Base-by-base conservation (phyloP, 129 eudicot genomes). In the Centaurea solstitialis region DNA sequence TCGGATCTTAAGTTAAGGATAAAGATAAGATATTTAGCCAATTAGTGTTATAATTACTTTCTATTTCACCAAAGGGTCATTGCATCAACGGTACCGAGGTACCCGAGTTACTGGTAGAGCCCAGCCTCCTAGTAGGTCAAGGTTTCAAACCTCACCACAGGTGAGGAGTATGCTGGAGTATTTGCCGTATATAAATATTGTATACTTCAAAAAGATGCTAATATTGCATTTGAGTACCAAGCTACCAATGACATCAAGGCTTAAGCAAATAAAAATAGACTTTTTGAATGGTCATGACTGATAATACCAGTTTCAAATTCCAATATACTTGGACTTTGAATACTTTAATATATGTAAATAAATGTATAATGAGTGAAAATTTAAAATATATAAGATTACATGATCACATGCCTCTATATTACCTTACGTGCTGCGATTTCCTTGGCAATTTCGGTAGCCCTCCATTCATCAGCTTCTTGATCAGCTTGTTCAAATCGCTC, bases 401-500 rank as follows among this genome's bases (percentile, higher is more conserved):
- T 30, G 17, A 18, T 18, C 9, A 24, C 30, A 62, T 7, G 68
- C 30, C 30, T 64, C 68, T 64, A 64, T 21, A 47, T 47, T 86
- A 94, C 99, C 97, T 89, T 95, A 62, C 77, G 87, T 76, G 88
- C 83, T 6, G 97, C 94, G 73, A 89, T 91, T 80, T 95, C 97
- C 85, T 95, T 95, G 30, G 99, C 94, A 30, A 90, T 95, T 87
- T 92, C 99, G 76, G 80, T 88, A 67, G 92, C 92, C 86, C 97
- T 92, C 99, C 99, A 95, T 85, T 95, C 99, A 90, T 95, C 99
- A 37, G 97, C 99, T 82, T 92, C 94, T 89, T 85, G 90, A 80
- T 95, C 94, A 76, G 82, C 89, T 86, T 81, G 82, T 61, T 89
- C 92, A 82, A 86, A 95, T 68, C 59, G 85, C 72, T 92, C 97